Conservation (phyloP, 2,329 filamentous ascomycete genomes). For the Ophiostoma quercus region DNA sequence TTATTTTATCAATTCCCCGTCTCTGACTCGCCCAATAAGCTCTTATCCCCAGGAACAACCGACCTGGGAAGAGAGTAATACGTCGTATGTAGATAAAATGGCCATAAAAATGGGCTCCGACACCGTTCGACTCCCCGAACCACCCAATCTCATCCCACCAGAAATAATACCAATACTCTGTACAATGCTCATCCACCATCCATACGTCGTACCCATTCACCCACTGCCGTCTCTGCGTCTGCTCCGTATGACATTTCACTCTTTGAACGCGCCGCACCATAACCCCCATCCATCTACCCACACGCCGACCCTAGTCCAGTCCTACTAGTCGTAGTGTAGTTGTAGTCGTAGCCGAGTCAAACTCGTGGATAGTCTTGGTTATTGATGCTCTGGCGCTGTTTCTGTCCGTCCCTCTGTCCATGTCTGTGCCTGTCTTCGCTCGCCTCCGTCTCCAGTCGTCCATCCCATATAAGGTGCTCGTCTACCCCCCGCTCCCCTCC, state of each 20-base stretch:
- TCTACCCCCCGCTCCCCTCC: conserved; percentile 13
- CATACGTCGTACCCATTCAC: not conserved
- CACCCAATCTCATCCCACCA: conserved; percentile 23
- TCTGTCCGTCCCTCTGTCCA: not conserved
- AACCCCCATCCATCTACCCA: conserved; percentile 18
- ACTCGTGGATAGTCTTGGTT: not conserved
- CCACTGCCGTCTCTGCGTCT: not conserved
- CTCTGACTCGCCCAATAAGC: conserved; percentile 27
- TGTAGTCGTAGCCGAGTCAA: not conserved
- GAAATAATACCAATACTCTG: not conserved
- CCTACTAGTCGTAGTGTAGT: conserved; percentile 7
- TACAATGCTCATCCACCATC: conserved; percentile 13
- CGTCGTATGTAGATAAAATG: conserved; percentile 8
- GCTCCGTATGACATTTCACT: not conserved
- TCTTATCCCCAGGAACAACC: conserved; percentile 19
- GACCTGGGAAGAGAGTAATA: conserved; percentile 3
- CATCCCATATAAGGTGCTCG: conserved; percentile 24
- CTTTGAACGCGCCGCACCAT: not conserved
- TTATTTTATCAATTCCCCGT: conserved; percentile 28
- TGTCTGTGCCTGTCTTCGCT: not conserved
- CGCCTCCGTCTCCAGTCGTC: conserved; percentile 4
- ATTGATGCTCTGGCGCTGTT: not conserved
- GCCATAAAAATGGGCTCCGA: conserved; percentile 25
- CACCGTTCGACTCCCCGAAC: conserved; percentile 25
- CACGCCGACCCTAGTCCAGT: not conserved